Evolutionary conservation across 2,329 filamentous ascomycete genomes (phyloP), one percentile per base, ranked within the genome.

Genomic region (Ascochyta fabae): DNA sequence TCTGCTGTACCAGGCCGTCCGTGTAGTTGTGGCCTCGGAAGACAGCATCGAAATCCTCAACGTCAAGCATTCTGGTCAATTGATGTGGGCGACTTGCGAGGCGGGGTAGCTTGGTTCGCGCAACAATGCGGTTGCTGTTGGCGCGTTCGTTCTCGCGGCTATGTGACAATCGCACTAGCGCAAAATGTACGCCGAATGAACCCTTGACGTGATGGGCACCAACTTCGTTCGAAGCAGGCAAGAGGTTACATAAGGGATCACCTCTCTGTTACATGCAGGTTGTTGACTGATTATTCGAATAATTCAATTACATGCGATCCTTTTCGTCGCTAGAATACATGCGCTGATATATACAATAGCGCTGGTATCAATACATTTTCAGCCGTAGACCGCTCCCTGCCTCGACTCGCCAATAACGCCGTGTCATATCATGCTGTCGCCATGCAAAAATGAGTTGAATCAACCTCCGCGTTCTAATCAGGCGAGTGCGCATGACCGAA

Each of bases 11-110:
- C 23, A 72, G 58, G 34, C 64, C 68, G 27, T 66, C 56, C 13
- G 54, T 65, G 43, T 74, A 74, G 29, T 56, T 58, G 4, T 66
- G 59, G 6, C 61, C 62, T 19, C 65, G 80, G 63, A 94, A 95
- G 1, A 92, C 85, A 8, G 84, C 79, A 22, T 89, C 82, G 58
- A 91, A 91, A 33, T 88, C 82, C 23, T 84, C 82, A 72, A 87
- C 88, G 67, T 89, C 82, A 39, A 87, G 80, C 83, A 88, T 89
- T 15, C 35, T 26, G 47, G 41, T 34, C 24, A 23, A 33, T 44
- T 27, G 43, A 23, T 24, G 26, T 40, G 23, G 42, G 12, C 12
- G 27, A 41, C 9, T 27, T 36, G 31, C 27, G 34, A 26, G 41
- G 34, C 41, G 48, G 33, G 43, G 44, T 44, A 48, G 39, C 36